Base-by-base conservation (phyloP, 2,329 filamentous ascomycete species). In the Cyanodermella asteris region DNA sequence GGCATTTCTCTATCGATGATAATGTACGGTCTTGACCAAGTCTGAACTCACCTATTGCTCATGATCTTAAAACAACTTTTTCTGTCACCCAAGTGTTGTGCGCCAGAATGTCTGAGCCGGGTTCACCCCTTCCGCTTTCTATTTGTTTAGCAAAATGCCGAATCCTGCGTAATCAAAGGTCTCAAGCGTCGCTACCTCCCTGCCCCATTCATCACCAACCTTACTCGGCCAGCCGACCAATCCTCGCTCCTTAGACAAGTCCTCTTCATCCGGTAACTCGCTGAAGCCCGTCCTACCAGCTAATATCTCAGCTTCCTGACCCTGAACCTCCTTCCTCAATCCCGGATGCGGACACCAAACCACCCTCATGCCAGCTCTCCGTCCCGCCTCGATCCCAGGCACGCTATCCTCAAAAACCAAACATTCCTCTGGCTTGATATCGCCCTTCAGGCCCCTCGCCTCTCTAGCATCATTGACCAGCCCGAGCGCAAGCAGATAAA, bases 361-460 rank as follows among this genome's bases (percentile, higher is more conserved):
- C 8, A 90, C 81, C 36, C 84, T 69, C 84, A 94, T 94, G 0
- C 84, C 84, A 0, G 87, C 87, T 35, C 87, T 66, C 26, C 87
- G 59, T 4, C 81, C 87, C 3, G 80, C 69, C 51, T 97, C 87
- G 3, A 93, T 80, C 4, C 87, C 87, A 0, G 81, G 78, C 2
- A 94, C 82, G 22, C 73, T 78, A 47, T 97, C 87, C 51, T 97
- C 87, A 40, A 97, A 94, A 0, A 94, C 87, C 10, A 97, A 58
- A 44, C 87, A 94, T 49, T 94, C 84, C 36, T 76, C 74, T 0
- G 81, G 80, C 27, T 44, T 57, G 33, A 97, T 72, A 26, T 59
- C 56, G 25, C 73, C 69, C 19, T 65, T 67, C 4, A 59, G 50
- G 1, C 56, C 33, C 7, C 52, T 53, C 5, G 90, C 55, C 10